Percentiles rank a stretch among this genome's conserved stretches.
Conservation (phyloP, 768 basidiomycete species). For the Amanita molliuscula region DNA sequence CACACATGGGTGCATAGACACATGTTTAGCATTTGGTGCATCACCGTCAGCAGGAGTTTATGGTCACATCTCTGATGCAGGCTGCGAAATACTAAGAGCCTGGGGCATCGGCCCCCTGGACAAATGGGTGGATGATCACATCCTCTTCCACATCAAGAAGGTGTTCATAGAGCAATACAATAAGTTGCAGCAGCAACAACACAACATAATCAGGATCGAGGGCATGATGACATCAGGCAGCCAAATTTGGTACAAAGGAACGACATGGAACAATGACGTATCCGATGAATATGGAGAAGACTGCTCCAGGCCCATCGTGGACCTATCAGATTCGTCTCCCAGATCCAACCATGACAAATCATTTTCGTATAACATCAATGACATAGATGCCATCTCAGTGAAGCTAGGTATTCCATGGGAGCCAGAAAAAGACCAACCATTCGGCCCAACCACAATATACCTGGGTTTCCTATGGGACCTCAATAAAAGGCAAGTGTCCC, state of each 20-base stretch:
- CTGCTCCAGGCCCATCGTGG: conserved; percentile 8
- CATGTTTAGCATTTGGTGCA: conserved; percentile 12
- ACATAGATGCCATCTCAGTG: conserved; percentile 20
- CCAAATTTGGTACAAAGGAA: conserved; percentile 15
- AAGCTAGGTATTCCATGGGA: conserved; percentile 23
- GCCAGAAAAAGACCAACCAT: conserved; percentile 17
- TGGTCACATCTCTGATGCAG: conserved; percentile 14
- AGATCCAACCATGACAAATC: background rate
- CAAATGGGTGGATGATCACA: conserved; percentile 21
- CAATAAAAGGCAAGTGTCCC: background rate
- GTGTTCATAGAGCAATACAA: background rate
- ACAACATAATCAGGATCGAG: background rate
- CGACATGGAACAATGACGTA: conserved; percentile 7
- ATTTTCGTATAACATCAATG: conserved; percentile 13
- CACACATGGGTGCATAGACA: conserved; percentile 5
- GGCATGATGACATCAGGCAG: conserved; percentile 2
- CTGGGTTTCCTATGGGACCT: conserved; percentile 8
- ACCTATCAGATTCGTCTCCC: conserved; percentile 12
- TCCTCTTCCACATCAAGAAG: conserved; percentile 15
- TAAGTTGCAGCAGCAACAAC: background rate
- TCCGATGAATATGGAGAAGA: conserved; percentile 21
- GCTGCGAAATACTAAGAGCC: conserved; percentile 12
- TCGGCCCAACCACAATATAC: conserved; percentile 11
- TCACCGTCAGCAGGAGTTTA: conserved; percentile 12
- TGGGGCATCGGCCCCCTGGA: conserved; percentile 17